Conservation (phyloP, 2,329 filamentous ascomycete genomes). For the Microdochium paspali region DNA sequence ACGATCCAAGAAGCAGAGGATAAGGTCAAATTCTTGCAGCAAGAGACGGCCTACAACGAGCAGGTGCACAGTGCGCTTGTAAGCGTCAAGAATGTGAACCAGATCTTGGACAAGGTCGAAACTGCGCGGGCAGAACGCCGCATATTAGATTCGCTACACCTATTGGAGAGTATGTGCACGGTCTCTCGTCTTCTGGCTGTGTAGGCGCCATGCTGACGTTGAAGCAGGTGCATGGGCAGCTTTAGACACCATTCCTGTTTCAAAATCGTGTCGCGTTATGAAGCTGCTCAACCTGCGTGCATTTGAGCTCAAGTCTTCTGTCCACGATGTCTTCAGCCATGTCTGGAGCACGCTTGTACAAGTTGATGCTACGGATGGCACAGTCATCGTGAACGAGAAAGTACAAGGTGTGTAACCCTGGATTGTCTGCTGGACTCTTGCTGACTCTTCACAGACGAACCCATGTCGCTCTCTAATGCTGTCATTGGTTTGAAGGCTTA, state of each 20-base stretch:
- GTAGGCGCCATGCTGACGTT: constrained; percentile 12
- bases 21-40: constrained; percentile 45
- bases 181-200: neutral
- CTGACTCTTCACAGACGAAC: constrained; percentile 30
- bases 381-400: constrained; percentile 45
- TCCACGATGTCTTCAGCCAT: constrained; percentile 56
- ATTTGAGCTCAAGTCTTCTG: constrained; percentile 54
- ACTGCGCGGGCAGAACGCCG: constrained; percentile 41
- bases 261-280: constrained; percentile 52
- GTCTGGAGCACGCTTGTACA: constrained; percentile 64
- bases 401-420: constrained; percentile 33
- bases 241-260: constrained; percentile 49
- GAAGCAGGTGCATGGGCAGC: constrained; percentile 43
- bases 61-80: constrained; percentile 43
- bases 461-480: constrained; percentile 43
- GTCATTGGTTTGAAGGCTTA: constrained; percentile 47
- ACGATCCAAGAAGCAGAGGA: constrained; percentile 42
- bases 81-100: constrained; percentile 46
- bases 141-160: constrained; percentile 45
- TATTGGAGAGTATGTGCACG: constrained; percentile 42
- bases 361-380: constrained; percentile 45
- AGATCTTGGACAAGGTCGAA: constrained; percentile 54
- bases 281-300: constrained; percentile 56
- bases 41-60: constrained; percentile 49
- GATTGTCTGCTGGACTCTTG: neutral